Evolutionary conservation across 177 flowering plant genomes (phyloP).

Genomic region (Telopea speciosissima): DNA sequence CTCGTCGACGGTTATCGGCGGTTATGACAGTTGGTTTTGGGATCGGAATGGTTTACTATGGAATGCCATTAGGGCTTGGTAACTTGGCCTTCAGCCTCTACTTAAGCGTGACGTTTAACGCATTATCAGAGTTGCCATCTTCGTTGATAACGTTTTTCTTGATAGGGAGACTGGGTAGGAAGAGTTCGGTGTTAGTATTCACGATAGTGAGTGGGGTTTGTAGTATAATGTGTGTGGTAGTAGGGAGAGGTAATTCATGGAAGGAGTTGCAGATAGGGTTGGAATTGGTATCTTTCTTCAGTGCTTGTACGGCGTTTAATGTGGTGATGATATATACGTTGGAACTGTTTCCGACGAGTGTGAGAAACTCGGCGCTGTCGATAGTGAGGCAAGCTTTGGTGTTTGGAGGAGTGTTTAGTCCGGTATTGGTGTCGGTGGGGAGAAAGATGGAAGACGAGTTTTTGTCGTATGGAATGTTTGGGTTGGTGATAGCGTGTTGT

Average conservation of each 20-base stretch:
- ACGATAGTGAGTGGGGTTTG: conserved; percentile 34
- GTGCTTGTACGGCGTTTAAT: conserved; percentile 38
- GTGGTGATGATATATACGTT: conserved; percentile 43
- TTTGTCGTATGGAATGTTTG: conserved; percentile 52
- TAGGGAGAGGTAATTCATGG: not conserved
- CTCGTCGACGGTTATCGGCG: conserved; percentile 32
- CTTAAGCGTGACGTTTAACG: conserved; percentile 57
- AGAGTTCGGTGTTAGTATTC: conserved; percentile 25
- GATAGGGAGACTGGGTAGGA: conserved; percentile 32
- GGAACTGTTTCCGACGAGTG: conserved; percentile 78
- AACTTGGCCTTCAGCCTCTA: conserved; percentile 43
- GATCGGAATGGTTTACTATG: conserved; percentile 53
- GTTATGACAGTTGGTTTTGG: conserved; percentile 46
- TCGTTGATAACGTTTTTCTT: conserved; percentile 38
- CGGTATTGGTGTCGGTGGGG: conserved; percentile 52
- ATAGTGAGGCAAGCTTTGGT: conserved; percentile 59
- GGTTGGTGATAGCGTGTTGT: conserved; percentile 37
- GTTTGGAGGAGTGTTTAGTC: conserved; percentile 53
- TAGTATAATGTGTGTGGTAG: conserved; percentile 29
- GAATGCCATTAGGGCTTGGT: conserved; percentile 61
- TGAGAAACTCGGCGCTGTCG: conserved; percentile 72
- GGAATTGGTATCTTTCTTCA: conserved; percentile 52
- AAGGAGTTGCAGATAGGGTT: conserved; percentile 29
- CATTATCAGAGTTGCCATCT: conserved; percentile 54
- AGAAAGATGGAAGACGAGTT: conserved; percentile 17